Base-by-base conservation (phyloP, 2,329 filamentous ascomycete species). In the Colletotrichum sp. region DNA sequence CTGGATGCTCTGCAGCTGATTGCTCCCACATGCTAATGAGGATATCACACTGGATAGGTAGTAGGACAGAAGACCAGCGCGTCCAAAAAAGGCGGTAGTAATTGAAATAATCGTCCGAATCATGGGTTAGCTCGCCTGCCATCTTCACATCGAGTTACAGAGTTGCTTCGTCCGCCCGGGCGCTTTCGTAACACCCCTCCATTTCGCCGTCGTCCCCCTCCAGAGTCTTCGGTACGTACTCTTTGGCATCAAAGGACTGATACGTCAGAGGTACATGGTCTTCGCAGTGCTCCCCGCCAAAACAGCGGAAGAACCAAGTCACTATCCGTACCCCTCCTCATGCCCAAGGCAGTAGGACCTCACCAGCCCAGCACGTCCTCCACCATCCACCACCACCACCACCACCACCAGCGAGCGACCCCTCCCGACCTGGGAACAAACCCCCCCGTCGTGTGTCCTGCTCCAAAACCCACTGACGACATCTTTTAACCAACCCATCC, bases 391-490 rank as follows among this genome's bases (percentile, higher is more conserved):
- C 52, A 57, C 52, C 52, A 57, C 52, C 52, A 57, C 13, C 59
- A 18, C 68, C 49, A 30, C 21, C 24, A 44, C 16, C 57, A 32
- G 69, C 39, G 67, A 76, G 57, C 70, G 64, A 76, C 73, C 70
- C 73, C 73, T 76, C 73, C 73, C 73, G 57, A 72, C n/a, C 59
- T 39, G 21, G 44, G 44, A 49, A 21, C 49, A 32, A 49, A 28
- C 66, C 62, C 49, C 62, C 69, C 62, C 34, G 69, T 68, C 69
- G 52, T 63, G 62, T 62, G 69, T 75, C 57, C 70, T 76, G 39
- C 62, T 69, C 73, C 69, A 72, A 68, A 75, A 72, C 55, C 70
- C 73, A 76, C 73, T 76, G 73, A 76, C 73, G 73, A 76, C 70
- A 76, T 76, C 70, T 73, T 73, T 73, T 68, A 64, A 59, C 72